A percentile compares a stretch with the other conserved stretches of the same genome.
phyloP scores from a whole-genome alignment of 2,329 filamentous ascomycete species.

The Ophiostoma piceae region DNA sequence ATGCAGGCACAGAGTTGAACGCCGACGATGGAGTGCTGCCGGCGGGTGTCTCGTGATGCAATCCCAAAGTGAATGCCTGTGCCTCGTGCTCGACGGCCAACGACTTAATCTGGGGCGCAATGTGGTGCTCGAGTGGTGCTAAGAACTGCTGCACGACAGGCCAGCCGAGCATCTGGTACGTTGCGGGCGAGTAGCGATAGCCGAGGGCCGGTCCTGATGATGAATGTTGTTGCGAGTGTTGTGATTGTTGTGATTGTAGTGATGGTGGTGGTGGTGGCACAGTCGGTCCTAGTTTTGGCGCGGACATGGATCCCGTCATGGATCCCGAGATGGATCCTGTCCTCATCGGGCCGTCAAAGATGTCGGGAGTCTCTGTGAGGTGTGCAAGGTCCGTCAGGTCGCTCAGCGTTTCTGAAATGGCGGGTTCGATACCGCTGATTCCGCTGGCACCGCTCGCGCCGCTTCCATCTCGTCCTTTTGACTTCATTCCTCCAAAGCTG shows the following conservation, averaged over 20 bases:
- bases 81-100: constrained; percentile 36
- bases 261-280: background rate
- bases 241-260: background rate
- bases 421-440: background rate
- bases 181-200: constrained; percentile 37
- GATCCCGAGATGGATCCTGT: constrained; percentile 24
- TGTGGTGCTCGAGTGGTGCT: constrained; percentile 33
- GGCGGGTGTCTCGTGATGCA: constrained; percentile 30
- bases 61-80: constrained; percentile 34
- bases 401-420: background rate
- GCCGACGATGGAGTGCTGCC: background rate
- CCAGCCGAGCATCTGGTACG: constrained; percentile 51
- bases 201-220: background rate
- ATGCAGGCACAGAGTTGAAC: constrained; percentile 14
- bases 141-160: constrained; percentile 41
- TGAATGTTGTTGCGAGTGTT: background rate
- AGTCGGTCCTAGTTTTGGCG: background rate
- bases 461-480: background rate
- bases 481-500: background rate
- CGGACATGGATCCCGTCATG: background rate
- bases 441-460: background rate
- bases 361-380: background rate
- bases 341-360: background rate
- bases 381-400: background rate
- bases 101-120: constrained; percentile 26